phyloP scores from a whole-genome alignment of 345 rosid genomes.

The Eucalyptus victrix region DNA sequence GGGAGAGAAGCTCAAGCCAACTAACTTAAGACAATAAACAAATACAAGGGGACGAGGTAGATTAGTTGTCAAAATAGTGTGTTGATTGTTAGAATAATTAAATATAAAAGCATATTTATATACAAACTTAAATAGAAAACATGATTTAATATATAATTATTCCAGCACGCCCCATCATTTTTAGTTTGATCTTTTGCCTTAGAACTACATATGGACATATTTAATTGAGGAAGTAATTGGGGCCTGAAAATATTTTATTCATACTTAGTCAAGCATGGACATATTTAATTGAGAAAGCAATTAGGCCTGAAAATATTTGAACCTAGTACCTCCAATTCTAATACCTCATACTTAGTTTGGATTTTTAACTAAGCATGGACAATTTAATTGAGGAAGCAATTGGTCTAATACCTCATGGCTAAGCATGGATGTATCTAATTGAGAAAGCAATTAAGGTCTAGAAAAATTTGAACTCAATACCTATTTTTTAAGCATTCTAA shows the following conservation, averaged over 20 bases:
- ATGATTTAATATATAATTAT: accelerated
- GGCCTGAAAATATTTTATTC: accelerated
- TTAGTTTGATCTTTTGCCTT: accelerated
- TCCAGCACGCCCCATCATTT: accelerated
- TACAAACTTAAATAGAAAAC: accelerated
- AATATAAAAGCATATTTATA: accelerated
- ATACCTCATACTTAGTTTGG: accelerated
- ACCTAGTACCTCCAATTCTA: accelerated
- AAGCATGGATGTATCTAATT: too few species aligned
- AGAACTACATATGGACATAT: accelerated
- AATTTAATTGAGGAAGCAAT: too few species aligned
- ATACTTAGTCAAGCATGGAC: too few species aligned
- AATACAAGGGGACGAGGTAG: not conserved
- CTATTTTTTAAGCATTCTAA: too few species aligned
- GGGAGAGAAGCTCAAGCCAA: not conserved
- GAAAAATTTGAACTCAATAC: too few species aligned
- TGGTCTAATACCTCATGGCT: too few species aligned
- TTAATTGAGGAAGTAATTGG: too few species aligned
- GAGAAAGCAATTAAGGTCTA: too few species aligned
- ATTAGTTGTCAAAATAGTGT: not conserved
- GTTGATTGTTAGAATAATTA: not conserved
- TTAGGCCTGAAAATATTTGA: accelerated
- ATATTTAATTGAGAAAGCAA: too few species aligned
- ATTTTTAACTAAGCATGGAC: too few species aligned
- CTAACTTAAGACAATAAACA: not conserved